Conservation (phyloP, 192 early-diverging fungal genomes). For the Coemansia sp. region DNA sequence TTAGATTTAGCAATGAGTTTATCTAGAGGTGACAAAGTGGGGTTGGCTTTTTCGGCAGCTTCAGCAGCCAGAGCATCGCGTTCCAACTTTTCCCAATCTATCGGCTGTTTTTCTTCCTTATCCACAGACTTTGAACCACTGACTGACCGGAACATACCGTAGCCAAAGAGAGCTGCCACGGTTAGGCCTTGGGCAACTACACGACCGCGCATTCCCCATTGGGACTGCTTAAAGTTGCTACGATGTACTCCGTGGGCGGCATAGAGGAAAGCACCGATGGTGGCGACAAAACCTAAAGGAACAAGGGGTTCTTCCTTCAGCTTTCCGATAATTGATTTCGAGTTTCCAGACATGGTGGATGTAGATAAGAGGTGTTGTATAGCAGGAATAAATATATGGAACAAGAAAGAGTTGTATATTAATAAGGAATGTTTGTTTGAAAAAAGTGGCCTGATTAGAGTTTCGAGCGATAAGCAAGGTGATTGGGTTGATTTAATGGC, state of each 20-base stretch:
- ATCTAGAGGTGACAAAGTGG: background rate
- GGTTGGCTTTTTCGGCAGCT: slow-evolving; percentile 1
- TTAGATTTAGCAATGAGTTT: slow-evolving; percentile 9
- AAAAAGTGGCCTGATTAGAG: no score
- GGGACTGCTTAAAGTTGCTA: slow-evolving; percentile 21
- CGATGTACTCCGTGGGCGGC: slow-evolving; percentile 28
- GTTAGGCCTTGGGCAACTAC: slow-evolving; percentile 44
- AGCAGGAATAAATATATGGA: no score
- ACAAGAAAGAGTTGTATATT: background rate
- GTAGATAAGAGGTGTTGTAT: no score
- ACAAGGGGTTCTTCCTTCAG: slow-evolving; percentile 44
- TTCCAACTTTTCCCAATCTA: slow-evolving; percentile 43
- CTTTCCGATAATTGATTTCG: slow-evolving; percentile 10
- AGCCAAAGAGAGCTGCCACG: slow-evolving; percentile 24
- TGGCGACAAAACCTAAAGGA: slow-evolving; percentile 25
- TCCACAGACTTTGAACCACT: no score
- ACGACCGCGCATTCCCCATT: slow-evolving; percentile 43
- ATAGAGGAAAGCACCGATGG: slow-evolving; percentile 33
- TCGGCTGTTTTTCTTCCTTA: background rate
- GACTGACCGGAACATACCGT: slow-evolving; percentile 12
- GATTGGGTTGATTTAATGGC: no score
- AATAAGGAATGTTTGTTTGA: background rate
- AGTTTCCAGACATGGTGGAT: slow-evolving; percentile 11
- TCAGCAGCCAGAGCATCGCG: slow-evolving; percentile 27
- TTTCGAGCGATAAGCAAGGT: no score